Base-by-base conservation (phyloP, 331 rosid species). In the Acacia concinna region DNA sequence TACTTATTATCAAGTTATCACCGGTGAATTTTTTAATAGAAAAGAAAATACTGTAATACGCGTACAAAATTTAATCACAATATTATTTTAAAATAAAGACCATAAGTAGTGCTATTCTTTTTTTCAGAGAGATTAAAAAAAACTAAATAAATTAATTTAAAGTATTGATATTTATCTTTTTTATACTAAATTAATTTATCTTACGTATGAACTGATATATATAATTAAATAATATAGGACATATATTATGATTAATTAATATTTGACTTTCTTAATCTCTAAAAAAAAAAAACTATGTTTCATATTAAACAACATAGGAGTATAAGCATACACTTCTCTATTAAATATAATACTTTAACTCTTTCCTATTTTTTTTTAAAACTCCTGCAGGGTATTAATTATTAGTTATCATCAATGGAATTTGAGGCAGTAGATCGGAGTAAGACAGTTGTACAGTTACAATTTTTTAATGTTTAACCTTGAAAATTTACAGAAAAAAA, bases 401-500 rank as follows among this genome's bases (percentile, higher is more conserved):
- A 15, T 17, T 51, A 23, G 8, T 25, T 23, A 57, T 27, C 34
- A 57, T 57, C 15, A 25, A 57, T 23, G 62, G 13, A 21, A 28
- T 60, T 28, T 28, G 67, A 60, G 20, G 14, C n/a, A 15, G n/a
- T 46, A 9, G 30, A n/a, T n/a, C 3, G 2, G 7, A 6, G 4
- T 60, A 6, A 60, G 38, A 28, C 11, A 6, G 11, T 15, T 0
- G 3, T 4, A 60, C 10, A 60, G 13, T 31, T 32, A 31, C 17
- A 7, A 7, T 21, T 15, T 31, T 14, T 30, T n/a, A 5, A 54
- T 54, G 14, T 54, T 18, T 23, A 56, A 56, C 38, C 67, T 60
- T 41, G 27, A 41, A 31, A 43, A 59, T 79, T 82, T 38, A 37
- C 76, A 51, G 21, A 21, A 81, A 32, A 21, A 81, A 32, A 6